These are phyloP conservation scores for Sarocladium oryzae DNA, from an alignment of 2,329 filamentous ascomycete genomes.

Conservation along the genomic window DNA sequence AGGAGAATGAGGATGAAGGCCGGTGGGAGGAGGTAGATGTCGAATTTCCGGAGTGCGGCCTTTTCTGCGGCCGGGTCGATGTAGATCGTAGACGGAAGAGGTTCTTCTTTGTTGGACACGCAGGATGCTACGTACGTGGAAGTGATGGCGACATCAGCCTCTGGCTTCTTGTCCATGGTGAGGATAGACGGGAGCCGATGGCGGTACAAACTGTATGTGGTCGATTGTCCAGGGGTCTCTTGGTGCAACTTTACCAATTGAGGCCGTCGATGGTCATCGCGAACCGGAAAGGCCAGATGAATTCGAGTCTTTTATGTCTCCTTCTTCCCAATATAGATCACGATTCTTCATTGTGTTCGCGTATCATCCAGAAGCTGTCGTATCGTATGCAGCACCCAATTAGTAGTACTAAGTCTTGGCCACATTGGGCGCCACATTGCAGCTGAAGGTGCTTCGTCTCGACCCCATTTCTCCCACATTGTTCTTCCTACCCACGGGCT, in stretches of 20 bases:
- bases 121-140: not conserved
- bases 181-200: not conserved
- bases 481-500: not conserved
- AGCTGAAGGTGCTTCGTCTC: not conserved
- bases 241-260: not conserved
- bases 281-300: not conserved
- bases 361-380: not conserved
- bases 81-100: slow-evolving; percentile 6
- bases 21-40: slow-evolving; percentile 9
- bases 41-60: slow-evolving; percentile 6
- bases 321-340: not conserved
- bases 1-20: slow-evolving; percentile 21
- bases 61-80: slow-evolving; percentile 8
- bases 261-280: not conserved
- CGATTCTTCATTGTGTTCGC: not conserved
- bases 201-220: no score
- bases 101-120: not conserved
- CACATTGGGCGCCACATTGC: not conserved
- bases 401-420: no score
- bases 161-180: slow-evolving; percentile 1
- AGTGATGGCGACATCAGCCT: slow-evolving; percentile 2
- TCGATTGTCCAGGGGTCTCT: not conserved
- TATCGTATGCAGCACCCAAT: not conserved
- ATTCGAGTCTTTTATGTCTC: not conserved
- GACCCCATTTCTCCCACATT: not conserved